Conservation (phyloP, 441 rosid species). For the Pelargonium fulgidum region DNA sequence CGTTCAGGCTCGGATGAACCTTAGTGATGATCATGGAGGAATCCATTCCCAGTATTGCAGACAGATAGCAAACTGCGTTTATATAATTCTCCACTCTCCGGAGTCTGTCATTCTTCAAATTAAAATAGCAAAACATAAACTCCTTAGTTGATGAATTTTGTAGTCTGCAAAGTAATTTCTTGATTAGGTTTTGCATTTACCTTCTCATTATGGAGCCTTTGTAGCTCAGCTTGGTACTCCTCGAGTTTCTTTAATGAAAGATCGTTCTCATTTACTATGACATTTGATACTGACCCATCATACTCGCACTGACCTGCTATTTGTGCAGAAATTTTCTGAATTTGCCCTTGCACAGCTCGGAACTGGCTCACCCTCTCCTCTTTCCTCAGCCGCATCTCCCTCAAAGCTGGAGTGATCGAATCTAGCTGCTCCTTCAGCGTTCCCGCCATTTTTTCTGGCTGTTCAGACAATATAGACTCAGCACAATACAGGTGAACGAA, state of each 20-base stretch:
- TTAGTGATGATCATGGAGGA: conserved; percentile 93
- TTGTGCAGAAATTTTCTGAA: conserved; percentile 80
- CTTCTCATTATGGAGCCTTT: conserved; percentile 78
- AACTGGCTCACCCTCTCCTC: conserved; percentile 80
- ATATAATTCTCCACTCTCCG: conserved; percentile 71
- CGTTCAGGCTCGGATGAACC: conserved; percentile 89
- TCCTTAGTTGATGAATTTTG: conserved; percentile 4
- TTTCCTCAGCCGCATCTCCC: conserved; percentile 78
- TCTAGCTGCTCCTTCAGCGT: conserved; percentile 81
- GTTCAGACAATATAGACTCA: conserved; percentile 21
- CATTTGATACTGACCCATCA: conserved; percentile 51
- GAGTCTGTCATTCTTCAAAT: conserved; percentile 64
- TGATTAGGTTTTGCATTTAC: conserved; percentile 27
- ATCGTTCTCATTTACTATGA: conserved; percentile 67
- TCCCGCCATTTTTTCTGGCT: conserved; percentile 89
- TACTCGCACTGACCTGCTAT: conserved; percentile 76
- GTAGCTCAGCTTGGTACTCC: conserved; percentile 79
- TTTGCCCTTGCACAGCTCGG: conserved; percentile 67
- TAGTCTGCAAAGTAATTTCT: neutral
- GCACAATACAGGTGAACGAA: conserved; percentile 5
- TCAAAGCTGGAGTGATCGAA: conserved; percentile 79
- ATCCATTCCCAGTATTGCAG: conserved; percentile 80
- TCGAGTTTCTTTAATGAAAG: conserved; percentile 87
- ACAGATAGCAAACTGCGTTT: conserved; percentile 49
- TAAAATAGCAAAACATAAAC: conserved; percentile 13